A percentile compares a stretch with the other conserved stretches of the same genome.
Evolutionary conservation across 176 grass and related monocot genomes (phyloP).

Genomic region (Zizania latifolia): DNA sequence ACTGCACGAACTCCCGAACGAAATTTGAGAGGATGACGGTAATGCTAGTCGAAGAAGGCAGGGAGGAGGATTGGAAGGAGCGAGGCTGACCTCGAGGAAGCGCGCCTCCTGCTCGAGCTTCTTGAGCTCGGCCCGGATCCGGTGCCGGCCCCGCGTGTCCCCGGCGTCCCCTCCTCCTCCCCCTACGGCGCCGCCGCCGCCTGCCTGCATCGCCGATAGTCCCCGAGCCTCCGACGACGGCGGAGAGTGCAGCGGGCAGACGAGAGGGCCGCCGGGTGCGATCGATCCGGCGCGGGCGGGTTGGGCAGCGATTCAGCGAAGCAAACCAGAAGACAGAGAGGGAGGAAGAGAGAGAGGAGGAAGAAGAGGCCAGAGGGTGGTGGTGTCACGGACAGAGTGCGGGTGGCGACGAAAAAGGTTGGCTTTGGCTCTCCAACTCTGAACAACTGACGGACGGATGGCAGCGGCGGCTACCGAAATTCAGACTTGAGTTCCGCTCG

Average conservation of each 20-base stretch:
- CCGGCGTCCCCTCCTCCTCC: background rate
- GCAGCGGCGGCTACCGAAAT: background rate
- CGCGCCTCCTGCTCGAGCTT: conserved; percentile 59
- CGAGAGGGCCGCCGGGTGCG: background rate
- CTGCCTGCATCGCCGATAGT: conserved; percentile 34
- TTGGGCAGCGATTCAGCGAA: conserved; percentile 4
- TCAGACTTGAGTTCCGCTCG: background rate
- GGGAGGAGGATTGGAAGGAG: background rate
- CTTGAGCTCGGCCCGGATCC: conserved; percentile 69
- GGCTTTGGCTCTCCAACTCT: background rate
- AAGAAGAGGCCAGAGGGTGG: too few species aligned
- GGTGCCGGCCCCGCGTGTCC: conserved; percentile 48
- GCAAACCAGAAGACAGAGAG: background rate
- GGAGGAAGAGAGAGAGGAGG: background rate
- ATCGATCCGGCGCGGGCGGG: conserved; percentile 14
- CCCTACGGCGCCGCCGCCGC: background rate
- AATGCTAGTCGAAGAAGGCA: background rate
- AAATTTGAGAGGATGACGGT: background rate
- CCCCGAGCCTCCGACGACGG: background rate
- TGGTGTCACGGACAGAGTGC: background rate
- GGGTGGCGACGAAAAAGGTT: conserved; percentile 4
- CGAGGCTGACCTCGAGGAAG: conserved; percentile 43
- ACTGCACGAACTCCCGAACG: background rate
- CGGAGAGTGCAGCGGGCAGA: too few species aligned
- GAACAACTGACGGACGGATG: background rate